phyloP scores from a whole-genome alignment of 192 early-diverging fungal genomes.

The Funneliformis mosseae region DNA sequence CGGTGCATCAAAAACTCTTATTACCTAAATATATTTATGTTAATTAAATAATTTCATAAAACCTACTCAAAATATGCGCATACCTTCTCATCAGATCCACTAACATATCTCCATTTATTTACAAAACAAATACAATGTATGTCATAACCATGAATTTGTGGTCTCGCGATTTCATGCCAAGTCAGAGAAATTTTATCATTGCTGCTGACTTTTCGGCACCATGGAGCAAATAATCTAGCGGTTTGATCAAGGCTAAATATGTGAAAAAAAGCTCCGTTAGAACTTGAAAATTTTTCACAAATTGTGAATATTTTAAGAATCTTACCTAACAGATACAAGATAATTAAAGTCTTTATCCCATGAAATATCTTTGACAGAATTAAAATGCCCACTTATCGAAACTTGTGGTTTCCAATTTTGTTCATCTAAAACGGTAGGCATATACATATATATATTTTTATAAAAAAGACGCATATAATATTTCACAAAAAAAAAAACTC shows the following conservation, averaged over 20 bases:
- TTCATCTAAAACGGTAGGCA: slow-evolving; percentile 18
- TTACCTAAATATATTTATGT: slow-evolving; percentile 49
- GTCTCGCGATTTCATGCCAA: slow-evolving; percentile 92
- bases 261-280: background rate
- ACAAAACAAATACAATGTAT: slow-evolving; percentile 84
- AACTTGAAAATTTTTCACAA: background rate
- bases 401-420: slow-evolving; percentile 71
- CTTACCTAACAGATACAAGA: slow-evolving; percentile 71
- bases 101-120: slow-evolving; percentile 71
- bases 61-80: background rate
- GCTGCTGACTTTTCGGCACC: slow-evolving; percentile 40
- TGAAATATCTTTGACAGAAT: slow-evolving; percentile 71
- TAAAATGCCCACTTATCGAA: slow-evolving; percentile 82
- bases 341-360: slow-evolving; percentile 83
- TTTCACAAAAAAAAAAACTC: background rate
- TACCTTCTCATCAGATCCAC: slow-evolving; percentile 94
- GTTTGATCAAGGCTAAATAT: slow-evolving; percentile 81
- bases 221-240: slow-evolving; percentile 77
- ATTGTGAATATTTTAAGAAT: background rate
- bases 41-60: background rate
- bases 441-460: background rate
- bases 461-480: background rate
- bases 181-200: slow-evolving; percentile 35
- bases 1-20: slow-evolving; percentile 88
- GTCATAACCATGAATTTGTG: slow-evolving; percentile 97